Evolutionary conservation across 2,329 filamentous ascomycete species (phyloP), one percentile per base, ranked within the genome.

Genomic region (Grosmannia clavigera): DNA sequence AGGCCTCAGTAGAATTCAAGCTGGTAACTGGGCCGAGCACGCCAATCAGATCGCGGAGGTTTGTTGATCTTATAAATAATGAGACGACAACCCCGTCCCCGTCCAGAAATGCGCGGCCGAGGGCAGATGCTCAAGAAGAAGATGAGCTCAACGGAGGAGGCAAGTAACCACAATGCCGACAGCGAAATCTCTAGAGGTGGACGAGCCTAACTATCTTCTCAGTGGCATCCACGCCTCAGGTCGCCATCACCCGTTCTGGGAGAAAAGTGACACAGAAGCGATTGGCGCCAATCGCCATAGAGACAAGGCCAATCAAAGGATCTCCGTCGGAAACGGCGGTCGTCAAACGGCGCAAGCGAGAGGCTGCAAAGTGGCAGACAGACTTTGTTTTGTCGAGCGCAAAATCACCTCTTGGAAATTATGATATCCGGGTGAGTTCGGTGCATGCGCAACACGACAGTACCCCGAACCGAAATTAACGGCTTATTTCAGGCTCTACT

Each of bases 331-430:
- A 52, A 11, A n/a, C 55, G 22, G 53, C 61, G 1, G 56, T 58
- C 2, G 52, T 51, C 10, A 58, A 52, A 35, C 62, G 61, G 2
- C 55, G 59, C 11, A 67, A 65, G 38, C 64, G 63, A 25, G 60
- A 64, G 12, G 62, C 64, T 7, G 62, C 35, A 40, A 19, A 62
- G 51, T 69, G 68, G 65, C 61, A 67, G 31, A 63, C 68, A 1
- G 66, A 67, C 22, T 64, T 65, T 50, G 72, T 76, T 62, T 68
- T 73, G 29, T 71, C 73, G 3, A 70, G 70, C 61, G 55, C 66
- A 1, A 68, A 67, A 22, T 70, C 74, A 1, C 74, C 74, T 1
- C 66, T 76, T 2, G 69, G 63, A 5, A 64, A 64, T 0, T 65
- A 68, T n/a, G 70, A 72, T 19, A 64, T 75, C 16, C 67, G 73